These are phyloP conservation scores for Spergularia azorica DNA, from an alignment of 179 eudicot genomes.

Conservation along the genomic window DNA sequence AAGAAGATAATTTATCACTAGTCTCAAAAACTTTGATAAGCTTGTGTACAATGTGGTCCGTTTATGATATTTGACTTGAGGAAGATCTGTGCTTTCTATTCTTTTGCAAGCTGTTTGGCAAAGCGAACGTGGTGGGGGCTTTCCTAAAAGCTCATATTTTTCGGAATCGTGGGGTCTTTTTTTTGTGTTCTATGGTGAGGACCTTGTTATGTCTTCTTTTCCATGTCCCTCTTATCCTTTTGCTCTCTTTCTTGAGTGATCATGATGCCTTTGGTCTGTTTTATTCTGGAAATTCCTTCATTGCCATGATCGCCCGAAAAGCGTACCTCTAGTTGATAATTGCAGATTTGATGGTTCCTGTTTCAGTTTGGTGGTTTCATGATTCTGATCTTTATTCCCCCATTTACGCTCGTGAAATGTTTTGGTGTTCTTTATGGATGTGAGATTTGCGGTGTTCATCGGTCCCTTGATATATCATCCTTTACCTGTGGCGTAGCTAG, in stretches of 20 bases:
- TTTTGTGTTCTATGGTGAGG: slow-evolving; percentile 1
- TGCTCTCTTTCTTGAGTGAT: slow-evolving; percentile 2
- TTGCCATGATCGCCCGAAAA: no score
- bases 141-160: background rate
- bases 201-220: background rate
- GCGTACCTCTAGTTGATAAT: background rate
- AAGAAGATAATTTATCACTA: background rate
- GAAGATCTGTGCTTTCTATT: slow-evolving; percentile 37
- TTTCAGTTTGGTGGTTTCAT: background rate
- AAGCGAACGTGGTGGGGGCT: slow-evolving; percentile 52
- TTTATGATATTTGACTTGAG: slow-evolving; percentile 45
- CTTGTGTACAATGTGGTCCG: slow-evolving; percentile 25
- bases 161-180: slow-evolving; percentile 20
- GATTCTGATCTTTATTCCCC: background rate
- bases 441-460: background rate
- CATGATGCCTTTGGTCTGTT: slow-evolving; percentile 20
- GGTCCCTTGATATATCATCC: background rate
- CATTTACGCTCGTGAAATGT: background rate
- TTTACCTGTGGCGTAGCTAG: no score
- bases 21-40: slow-evolving; percentile 31
- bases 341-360: background rate
- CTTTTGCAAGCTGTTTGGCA: slow-evolving; percentile 66
- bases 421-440: background rate
- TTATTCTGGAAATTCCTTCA: no score
- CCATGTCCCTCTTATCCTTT: background rate